Evolutionary conservation across 179 eudicot species (phyloP).

Genomic region (Beta corolliflora): DNA sequence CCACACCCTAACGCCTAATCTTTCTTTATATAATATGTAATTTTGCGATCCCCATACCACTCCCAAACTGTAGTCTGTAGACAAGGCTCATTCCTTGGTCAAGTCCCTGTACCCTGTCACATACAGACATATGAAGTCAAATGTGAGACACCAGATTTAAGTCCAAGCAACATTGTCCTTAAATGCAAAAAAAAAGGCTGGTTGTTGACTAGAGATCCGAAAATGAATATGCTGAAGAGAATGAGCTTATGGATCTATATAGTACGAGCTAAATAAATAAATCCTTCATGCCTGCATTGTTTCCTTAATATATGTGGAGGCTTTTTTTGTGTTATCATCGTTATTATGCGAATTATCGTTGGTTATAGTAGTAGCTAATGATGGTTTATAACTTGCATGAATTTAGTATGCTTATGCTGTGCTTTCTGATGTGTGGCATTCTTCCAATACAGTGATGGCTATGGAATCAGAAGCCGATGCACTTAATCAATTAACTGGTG

Average conservation of each 20-base stretch:
- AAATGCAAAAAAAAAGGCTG: not conserved
- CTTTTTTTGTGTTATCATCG: not conserved
- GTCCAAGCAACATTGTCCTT: not conserved
- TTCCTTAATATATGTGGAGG: not conserved
- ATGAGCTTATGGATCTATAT: not conserved
- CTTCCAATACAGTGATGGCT: constrained; percentile 57
- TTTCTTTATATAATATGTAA: not conserved
- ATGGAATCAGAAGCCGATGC: constrained; percentile 99
- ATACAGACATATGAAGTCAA: not conserved
- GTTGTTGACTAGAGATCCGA: not conserved
- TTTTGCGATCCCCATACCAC: not conserved
- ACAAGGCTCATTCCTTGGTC: not conserved
- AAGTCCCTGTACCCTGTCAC: not conserved
- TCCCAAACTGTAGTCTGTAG: not conserved
- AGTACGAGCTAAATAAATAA: not conserved
- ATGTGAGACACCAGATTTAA: not conserved
- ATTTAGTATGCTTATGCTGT: not conserved
- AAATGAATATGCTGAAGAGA: constrained; percentile 10
- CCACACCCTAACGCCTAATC: not conserved
- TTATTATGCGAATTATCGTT: not conserved
- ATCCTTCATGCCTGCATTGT: not conserved
- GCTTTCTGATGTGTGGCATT: not conserved
- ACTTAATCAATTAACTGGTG: constrained; percentile 74
- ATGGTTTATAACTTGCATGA: not conserved
- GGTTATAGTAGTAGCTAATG: not conserved